phyloP scores from a whole-genome alignment of 75 land plant species.

The Pseudotsuga menziesii region DNA sequence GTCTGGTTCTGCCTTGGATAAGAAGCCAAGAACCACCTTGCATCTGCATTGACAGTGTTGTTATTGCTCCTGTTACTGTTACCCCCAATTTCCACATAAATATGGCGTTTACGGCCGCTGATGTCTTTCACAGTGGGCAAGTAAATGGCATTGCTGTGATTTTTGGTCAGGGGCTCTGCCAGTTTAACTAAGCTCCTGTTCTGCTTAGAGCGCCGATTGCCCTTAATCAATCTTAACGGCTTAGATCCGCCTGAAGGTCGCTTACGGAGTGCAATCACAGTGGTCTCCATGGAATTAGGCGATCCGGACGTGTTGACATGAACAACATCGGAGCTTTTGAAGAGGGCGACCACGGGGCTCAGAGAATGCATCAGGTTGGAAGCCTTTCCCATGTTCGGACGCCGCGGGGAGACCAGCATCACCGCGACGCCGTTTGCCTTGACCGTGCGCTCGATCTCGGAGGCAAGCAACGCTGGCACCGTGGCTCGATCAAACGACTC shows the following conservation, averaged over 20 bases:
- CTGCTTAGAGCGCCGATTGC: background rate
- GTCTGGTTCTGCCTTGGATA: slow-evolving; percentile 6
- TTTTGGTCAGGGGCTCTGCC: background rate
- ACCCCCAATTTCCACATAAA: slow-evolving; percentile 1
- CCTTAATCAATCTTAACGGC: no score
- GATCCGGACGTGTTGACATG: background rate
- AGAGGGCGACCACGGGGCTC: background rate
- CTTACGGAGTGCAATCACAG: slow-evolving; percentile 1
- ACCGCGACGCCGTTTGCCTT: slow-evolving; percentile 13
- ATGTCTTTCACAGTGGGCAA: background rate
- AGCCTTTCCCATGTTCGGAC: background rate
- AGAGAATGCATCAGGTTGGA: background rate
- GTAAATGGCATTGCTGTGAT: background rate
- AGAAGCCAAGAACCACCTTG: background rate
- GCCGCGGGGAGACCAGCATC: background rate
- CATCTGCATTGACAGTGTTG: no score
- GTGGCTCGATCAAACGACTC: slow-evolving; percentile 9
- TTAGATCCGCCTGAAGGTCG: no score
- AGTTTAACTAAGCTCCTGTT: background rate
- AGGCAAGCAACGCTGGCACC: slow-evolving; percentile 13
- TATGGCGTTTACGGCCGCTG: background rate
- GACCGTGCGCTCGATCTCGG: slow-evolving; percentile 20
- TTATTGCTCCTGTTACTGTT: background rate
- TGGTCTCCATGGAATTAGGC: background rate
- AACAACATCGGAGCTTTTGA: background rate